A percentile compares a stretch with the other conserved stretches of the same genome.
Conservation (phyloP, 108 stramenopile genomes). For the Skeletonema menzelii region DNA sequence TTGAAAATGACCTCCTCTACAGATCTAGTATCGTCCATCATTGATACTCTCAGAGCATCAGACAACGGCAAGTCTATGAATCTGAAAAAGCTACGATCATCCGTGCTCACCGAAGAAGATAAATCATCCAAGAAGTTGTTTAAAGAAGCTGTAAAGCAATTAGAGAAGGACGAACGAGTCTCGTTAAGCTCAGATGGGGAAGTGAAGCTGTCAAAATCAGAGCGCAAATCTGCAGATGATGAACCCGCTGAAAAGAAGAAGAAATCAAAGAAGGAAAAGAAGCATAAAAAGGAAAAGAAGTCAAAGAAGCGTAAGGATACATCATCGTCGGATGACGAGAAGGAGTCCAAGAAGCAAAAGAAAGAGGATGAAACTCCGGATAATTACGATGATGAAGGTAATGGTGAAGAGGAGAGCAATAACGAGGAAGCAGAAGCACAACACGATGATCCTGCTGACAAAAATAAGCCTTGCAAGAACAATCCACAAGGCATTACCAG, state of each 20-base stretch:
- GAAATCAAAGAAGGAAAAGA: constrained; percentile 42
- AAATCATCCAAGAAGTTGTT: constrained; percentile 82
- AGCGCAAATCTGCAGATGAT: constrained; percentile 29
- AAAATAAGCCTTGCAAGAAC: constrained; percentile 76
- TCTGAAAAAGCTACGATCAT: constrained; percentile 34
- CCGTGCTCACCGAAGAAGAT: constrained; percentile 47
- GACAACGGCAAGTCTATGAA: constrained; percentile 51
- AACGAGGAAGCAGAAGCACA: constrained; percentile 10
- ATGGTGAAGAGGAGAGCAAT: constrained; percentile 24
- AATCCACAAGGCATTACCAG: constrained; percentile 88
- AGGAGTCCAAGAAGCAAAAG: constrained; percentile 4
- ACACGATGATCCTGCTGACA: constrained; percentile 37
- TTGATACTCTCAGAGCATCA: constrained; percentile 23
- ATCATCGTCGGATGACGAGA: constrained; percentile 11
- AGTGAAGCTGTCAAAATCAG: constrained; percentile 51
- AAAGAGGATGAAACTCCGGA: not conserved
- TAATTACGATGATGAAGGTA: constrained; percentile 10
- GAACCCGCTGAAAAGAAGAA: constrained; percentile 26
- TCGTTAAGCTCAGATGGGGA: constrained; percentile 68
- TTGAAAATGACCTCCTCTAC: not conserved
- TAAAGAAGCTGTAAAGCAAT: constrained; percentile 67
- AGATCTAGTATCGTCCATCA: constrained; percentile 16
- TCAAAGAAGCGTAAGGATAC: constrained; percentile 9
- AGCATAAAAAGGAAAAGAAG: constrained; percentile 30
- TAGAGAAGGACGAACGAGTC: constrained; percentile 57